Evolutionary conservation across 2,329 filamentous ascomycete species (phyloP).

Genomic region (Apiospora kogelbergensis): DNA sequence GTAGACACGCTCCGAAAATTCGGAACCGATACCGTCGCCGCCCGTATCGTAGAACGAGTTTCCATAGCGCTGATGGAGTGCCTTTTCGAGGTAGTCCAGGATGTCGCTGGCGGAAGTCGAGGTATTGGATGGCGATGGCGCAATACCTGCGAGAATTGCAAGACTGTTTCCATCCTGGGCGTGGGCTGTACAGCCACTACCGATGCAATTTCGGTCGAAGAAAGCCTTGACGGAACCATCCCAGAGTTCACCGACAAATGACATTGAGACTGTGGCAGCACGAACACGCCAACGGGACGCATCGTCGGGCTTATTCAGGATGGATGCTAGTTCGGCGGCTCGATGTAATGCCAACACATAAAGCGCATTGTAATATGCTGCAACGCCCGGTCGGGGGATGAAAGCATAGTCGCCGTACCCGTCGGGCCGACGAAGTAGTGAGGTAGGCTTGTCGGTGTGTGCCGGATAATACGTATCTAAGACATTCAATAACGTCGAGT

Average conservation of each 20-base stretch:
- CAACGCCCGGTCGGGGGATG: conserved; percentile 43
- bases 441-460: conserved; percentile 38
- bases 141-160: conserved; percentile 40
- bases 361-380: conserved; percentile 54
- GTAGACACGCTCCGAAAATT: conserved; percentile 47
- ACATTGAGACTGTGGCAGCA: conserved; percentile 33
- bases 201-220: conserved; percentile 40
- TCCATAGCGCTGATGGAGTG: conserved; percentile 41
- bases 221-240: conserved; percentile 44
- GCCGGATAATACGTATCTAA: conserved; percentile 47
- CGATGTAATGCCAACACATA: conserved; percentile 46
- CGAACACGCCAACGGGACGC: conserved; percentile 40
- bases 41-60: conserved; percentile 53
- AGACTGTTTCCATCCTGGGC: conserved; percentile 53
- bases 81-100: conserved; percentile 38
- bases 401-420: conserved; percentile 54
- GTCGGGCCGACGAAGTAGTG: conserved; percentile 41
- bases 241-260: conserved; percentile 40
- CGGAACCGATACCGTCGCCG: conserved; percentile 29
- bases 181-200: conserved; percentile 35
- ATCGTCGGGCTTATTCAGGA: conserved; percentile 31
- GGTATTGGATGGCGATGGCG: conserved; percentile 24
- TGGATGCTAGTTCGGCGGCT: conserved; percentile 42
- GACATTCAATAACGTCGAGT: conserved; percentile 37
- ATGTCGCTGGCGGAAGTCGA: conserved; percentile 30